Percentiles rank a stretch among this genome's conserved stretches.
These are phyloP conservation scores for Scleroderma citrinum DNA, from an alignment of 768 basidiomycete genomes.

Conservation along the genomic window DNA sequence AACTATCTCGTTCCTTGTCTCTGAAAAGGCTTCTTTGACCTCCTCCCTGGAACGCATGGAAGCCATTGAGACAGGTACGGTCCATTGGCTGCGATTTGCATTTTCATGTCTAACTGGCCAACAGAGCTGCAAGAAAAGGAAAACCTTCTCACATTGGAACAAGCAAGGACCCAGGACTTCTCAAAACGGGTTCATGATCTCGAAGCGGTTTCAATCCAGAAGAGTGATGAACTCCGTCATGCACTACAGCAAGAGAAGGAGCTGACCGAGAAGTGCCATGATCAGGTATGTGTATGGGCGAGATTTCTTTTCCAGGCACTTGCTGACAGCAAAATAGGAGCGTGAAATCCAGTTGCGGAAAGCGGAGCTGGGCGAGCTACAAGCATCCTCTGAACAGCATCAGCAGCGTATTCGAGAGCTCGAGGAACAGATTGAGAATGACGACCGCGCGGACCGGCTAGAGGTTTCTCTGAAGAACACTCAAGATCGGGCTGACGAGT, in stretches of 20 bases:
- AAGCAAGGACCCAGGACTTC: slow-evolving; percentile 33
- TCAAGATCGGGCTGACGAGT: slow-evolving; percentile 75
- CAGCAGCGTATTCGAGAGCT: slow-evolving; percentile 61
- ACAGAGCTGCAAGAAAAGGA: slow-evolving; percentile 43
- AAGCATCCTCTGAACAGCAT: slow-evolving; percentile 47
- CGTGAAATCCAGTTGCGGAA: slow-evolving; percentile 67
- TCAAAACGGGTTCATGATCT: slow-evolving; percentile 38
- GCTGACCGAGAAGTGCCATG: slow-evolving; percentile 27
- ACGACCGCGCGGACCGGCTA: slow-evolving; percentile 72
- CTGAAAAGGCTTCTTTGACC: slow-evolving; percentile 59
- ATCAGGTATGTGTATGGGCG: slow-evolving; percentile 27
- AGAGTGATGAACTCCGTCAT: slow-evolving; percentile 36
- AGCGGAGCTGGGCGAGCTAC: slow-evolving; percentile 46
- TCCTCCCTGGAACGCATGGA: slow-evolving; percentile 55
- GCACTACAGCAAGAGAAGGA: slow-evolving; percentile 45
- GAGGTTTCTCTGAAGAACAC: slow-evolving; percentile 71
- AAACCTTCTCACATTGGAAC: slow-evolving; percentile 38
- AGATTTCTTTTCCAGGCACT: background rate
- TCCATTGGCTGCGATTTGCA: background rate
- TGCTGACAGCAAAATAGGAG: slow-evolving; percentile 41
- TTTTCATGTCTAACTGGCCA: slow-evolving; percentile 1
- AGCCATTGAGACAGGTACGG: slow-evolving; percentile 55
- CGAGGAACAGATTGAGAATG: slow-evolving; percentile 77
- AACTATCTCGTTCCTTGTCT: slow-evolving; percentile 71
- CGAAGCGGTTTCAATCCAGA: slow-evolving; percentile 33